Evolutionary conservation across 148 eudicot genomes (phyloP).

Genomic region (Chenopodium berlandieri): DNA sequence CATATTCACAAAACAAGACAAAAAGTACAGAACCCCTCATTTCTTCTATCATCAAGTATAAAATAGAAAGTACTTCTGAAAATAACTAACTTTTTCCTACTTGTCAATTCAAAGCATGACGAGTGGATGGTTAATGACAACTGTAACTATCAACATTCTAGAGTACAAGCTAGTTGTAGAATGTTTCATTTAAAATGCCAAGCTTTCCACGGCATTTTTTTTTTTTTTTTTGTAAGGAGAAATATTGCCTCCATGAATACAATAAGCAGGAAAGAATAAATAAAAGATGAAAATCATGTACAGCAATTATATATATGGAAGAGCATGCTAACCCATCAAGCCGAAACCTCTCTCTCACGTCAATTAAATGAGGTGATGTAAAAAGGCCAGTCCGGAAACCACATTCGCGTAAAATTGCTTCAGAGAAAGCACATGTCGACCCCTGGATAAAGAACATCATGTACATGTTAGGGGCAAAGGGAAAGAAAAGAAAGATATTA

Average conservation of each 20-base stretch:
- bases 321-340: conserved; percentile 69
- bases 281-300: not conserved
- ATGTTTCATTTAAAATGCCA: not conserved
- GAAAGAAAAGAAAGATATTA: not conserved
- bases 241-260: not conserved
- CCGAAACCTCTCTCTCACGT: conserved; percentile 91
- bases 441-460: conserved; percentile 52
- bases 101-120: not conserved
- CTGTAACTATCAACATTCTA: not conserved
- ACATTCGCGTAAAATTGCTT: conserved; percentile 82
- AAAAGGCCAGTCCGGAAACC: conserved; percentile 89
- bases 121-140: not conserved
- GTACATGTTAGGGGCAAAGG: conserved; percentile 9
- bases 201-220: not conserved
- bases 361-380: conserved; percentile 91
- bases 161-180: not conserved
- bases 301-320: not conserved
- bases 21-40: not conserved
- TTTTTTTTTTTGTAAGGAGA: not conserved
- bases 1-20: not conserved
- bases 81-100: not conserved
- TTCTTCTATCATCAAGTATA: not conserved
- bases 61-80: not conserved
- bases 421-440: conserved; percentile 83
- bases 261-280: not conserved